A percentile compares a stretch with the other conserved stretches of the same genome.
Conservation (phyloP, 257 asterid species). For the Linaria vulgaris region DNA sequence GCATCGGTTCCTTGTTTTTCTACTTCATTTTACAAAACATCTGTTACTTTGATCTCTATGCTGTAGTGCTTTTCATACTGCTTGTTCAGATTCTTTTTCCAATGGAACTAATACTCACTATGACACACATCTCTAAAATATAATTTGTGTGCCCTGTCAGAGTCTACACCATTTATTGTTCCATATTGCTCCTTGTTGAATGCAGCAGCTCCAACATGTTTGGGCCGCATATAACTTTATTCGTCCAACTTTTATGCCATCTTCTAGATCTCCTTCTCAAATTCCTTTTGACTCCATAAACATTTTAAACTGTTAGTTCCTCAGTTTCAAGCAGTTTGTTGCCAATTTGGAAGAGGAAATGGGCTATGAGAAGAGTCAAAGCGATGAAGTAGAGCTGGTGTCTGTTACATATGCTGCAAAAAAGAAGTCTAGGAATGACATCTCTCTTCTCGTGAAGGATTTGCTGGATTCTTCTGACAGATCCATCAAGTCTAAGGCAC, state of each 20-base stretch:
- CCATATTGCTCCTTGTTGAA: slow-evolving; percentile 4
- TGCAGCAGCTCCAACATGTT: background rate
- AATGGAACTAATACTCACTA: too few species aligned
- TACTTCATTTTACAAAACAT: too few species aligned
- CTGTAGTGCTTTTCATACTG: too few species aligned
- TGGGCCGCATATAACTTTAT: slow-evolving; percentile 2
- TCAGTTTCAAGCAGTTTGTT: slow-evolving; percentile 78
- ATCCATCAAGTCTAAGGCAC: slow-evolving; percentile 58
- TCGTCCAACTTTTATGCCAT: background rate
- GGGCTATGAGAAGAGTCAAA: slow-evolving; percentile 36
- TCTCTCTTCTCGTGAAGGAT: slow-evolving; percentile 57
- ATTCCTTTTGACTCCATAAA: slow-evolving; percentile 12
- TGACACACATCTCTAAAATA: too few species aligned
- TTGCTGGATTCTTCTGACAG: slow-evolving; percentile 60
- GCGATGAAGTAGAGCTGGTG: slow-evolving; percentile 37
- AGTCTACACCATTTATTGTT: slow-evolving; percentile 10
- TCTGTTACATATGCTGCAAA: slow-evolving; percentile 34
- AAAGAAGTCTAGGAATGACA: slow-evolving; percentile 47
- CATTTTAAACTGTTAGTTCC: slow-evolving; percentile 30
- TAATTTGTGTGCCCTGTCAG: background rate
- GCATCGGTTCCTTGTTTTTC: too few species aligned
- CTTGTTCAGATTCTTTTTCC: too few species aligned
- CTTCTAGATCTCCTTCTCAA: slow-evolving; percentile 10
- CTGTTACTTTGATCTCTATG: too few species aligned
- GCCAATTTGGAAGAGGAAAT: slow-evolving; percentile 69